phyloP scores from a whole-genome alignment of 2,329 filamentous ascomycete species.

The Colletotrichum somersetense region DNA sequence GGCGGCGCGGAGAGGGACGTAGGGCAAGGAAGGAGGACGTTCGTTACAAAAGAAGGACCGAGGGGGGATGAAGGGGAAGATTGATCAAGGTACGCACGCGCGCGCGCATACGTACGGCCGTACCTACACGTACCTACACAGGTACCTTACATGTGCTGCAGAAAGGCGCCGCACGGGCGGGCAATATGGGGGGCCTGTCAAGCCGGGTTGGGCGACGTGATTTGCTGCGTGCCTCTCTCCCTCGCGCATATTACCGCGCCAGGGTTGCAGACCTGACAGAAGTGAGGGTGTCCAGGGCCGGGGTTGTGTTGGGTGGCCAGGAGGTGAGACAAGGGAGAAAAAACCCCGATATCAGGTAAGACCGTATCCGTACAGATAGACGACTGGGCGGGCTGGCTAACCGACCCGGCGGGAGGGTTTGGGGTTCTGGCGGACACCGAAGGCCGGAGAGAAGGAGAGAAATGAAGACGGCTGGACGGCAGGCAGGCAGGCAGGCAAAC shows the following conservation, averaged over 20 bases:
- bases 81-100: slow-evolving; percentile 16
- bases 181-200: slow-evolving; percentile 22
- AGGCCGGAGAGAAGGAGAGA: slow-evolving; percentile 4
- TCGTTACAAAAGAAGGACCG: not conserved
- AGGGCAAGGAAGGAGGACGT: not conserved
- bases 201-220: slow-evolving; percentile 19
- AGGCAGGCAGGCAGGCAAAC: not conserved
- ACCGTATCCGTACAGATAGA: not conserved
- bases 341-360: slow-evolving; percentile 17
- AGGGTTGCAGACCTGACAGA: slow-evolving; percentile 33
- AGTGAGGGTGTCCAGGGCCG: slow-evolving; percentile 15
- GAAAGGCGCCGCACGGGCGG: slow-evolving; percentile 32
- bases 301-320: slow-evolving; percentile 3
- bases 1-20: slow-evolving; percentile 13
- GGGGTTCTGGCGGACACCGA: not conserved
- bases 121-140: not conserved
- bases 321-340: slow-evolving; percentile 16
- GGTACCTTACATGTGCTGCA: not conserved
- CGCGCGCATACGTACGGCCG: not conserved
- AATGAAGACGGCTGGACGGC: not conserved
- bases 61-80: not conserved
- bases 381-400: not conserved
- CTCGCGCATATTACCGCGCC: slow-evolving; percentile 22
- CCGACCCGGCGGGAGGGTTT: not conserved
- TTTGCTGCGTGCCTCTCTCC: slow-evolving; percentile 10